Evolutionary conservation across 345 rosid genomes (phyloP).

Genomic region (Boechera stricta): DNA sequence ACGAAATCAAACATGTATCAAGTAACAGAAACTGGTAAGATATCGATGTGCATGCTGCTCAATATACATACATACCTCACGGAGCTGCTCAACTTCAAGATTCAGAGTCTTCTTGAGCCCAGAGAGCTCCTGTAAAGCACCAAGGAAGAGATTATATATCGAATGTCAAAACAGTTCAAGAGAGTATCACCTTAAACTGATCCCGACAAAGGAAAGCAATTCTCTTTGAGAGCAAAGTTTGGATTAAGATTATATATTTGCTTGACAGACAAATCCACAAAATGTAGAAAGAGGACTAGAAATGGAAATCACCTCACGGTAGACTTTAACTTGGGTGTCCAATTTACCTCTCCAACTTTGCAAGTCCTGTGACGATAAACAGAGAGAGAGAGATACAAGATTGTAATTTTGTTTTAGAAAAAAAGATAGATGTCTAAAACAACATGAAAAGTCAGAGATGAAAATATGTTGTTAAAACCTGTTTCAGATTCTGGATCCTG

Average conservation of each 20-base stretch:
- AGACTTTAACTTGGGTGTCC: slow-evolving; percentile 86
- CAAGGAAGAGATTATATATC: neutral
- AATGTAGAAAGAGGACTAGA: neutral
- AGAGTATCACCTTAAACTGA: neutral
- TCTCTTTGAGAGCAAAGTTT: neutral
- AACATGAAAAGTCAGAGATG: neutral
- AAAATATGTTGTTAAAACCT: slow-evolving; percentile 46
- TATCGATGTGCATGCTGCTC: neutral
- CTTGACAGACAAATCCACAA: neutral
- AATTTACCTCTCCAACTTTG: slow-evolving; percentile 93
- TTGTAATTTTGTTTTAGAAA: too few relatives aligned
- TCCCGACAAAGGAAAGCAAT: neutral
- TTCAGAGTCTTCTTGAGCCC: slow-evolving; percentile 73
- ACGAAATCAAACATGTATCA: slow-evolving; percentile 7
- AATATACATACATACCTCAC: slow-evolving; percentile 35
- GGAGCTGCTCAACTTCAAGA: slow-evolving; percentile 82
- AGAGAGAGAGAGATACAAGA: neutral
- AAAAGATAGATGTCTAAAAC: slow-evolving; percentile 15
- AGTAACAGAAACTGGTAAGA: slow-evolving; percentile 3
- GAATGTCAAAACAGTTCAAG: neutral
- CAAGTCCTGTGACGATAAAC: slow-evolving; percentile 66
- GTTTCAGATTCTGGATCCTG: slow-evolving; percentile 87
- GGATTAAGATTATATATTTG: neutral
- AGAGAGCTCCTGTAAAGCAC: slow-evolving; percentile 68
- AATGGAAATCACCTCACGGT: slow-evolving; percentile 66